Conservation (phyloP, 139 green algal genomes). For the Chlorella sp. region DNA sequence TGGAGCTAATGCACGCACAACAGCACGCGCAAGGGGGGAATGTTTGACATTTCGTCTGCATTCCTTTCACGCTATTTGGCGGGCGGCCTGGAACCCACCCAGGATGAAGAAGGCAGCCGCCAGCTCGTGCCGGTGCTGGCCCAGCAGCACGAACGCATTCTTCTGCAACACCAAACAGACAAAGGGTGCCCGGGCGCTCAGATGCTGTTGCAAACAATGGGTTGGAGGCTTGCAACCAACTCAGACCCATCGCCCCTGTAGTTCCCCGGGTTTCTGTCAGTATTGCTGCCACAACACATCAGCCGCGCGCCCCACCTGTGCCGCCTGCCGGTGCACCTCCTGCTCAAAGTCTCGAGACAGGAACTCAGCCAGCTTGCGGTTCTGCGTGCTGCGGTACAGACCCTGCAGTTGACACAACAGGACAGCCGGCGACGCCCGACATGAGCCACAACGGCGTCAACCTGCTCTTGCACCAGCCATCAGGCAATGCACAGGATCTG, state of each 20-base stretch:
- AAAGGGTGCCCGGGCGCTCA: neutral
- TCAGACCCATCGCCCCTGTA: too few species aligned
- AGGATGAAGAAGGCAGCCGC: conserved; percentile 92
- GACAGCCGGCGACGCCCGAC: too few species aligned
- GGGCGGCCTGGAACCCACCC: too few species aligned
- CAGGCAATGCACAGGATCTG: too few species aligned
- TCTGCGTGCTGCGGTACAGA: conserved; percentile 70
- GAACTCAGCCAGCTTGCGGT: conserved; percentile 84
- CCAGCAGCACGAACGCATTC: conserved; percentile 91
- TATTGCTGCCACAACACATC: neutral
- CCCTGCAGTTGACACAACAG: conserved; percentile 42
- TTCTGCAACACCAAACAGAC: neutral
- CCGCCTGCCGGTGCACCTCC: conserved; percentile 60
- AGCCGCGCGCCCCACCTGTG: conserved; percentile 16
- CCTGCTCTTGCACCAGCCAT: neutral
- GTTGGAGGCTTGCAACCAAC: too few species aligned
- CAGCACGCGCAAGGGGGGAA: too few species aligned
- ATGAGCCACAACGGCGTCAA: too few species aligned
- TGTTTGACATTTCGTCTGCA: too few species aligned
- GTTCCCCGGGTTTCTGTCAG: neutral
- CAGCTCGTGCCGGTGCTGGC: conserved; percentile 83
- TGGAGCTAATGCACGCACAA: neutral
- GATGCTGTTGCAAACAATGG: neutral
- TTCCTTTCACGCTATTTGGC: too few species aligned
- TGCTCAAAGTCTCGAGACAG: conserved; percentile 78